These are phyloP conservation scores for Hericium coralloides DNA, from an alignment of 768 basidiomycete species.

Conservation along the genomic window DNA sequence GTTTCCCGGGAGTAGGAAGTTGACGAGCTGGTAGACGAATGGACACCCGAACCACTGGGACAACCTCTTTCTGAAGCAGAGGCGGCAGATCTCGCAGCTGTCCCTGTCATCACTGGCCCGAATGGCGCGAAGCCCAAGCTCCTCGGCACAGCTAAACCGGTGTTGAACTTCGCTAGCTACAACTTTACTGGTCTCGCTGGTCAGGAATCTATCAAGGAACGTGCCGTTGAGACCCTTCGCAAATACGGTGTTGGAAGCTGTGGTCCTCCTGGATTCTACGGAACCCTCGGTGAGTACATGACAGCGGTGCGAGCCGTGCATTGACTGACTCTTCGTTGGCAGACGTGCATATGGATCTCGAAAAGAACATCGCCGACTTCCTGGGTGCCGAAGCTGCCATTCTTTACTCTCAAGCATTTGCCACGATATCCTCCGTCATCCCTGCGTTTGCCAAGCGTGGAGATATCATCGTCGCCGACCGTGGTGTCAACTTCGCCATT, in stretches of 20 bases:
- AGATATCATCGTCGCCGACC: conserved; percentile 96
- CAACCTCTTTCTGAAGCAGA: conserved; percentile 52
- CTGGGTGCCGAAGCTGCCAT: conserved; percentile 84
- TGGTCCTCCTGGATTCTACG: conserved; percentile 96
- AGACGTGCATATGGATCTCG: conserved; percentile 91
- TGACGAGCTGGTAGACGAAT: conserved; percentile 93
- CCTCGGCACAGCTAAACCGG: conserved; percentile 58
- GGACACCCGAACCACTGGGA: conserved; percentile 79
- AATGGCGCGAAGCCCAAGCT: conserved; percentile 82
- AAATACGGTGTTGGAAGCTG: conserved; percentile 93
- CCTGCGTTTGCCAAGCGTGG: conserved; percentile 97
- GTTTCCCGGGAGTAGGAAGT: conserved; percentile 60
- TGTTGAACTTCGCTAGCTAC: conserved; percentile 78
- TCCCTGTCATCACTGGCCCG: conserved; percentile 73
- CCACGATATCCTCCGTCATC: conserved; percentile 88
- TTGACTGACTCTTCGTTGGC: neutral
- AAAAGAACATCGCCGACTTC: conserved; percentile 85
- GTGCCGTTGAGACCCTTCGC: conserved; percentile 73
- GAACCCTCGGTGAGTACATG: conserved; percentile 68
- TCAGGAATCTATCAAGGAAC: conserved; percentile 80
- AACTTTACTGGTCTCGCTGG: conserved; percentile 90
- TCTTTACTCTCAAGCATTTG: conserved; percentile 90
- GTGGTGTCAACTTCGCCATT: conserved; percentile 91
- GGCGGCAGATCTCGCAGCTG: conserved; percentile 55
- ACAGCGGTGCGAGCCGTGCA: neutral